Evolutionary conservation across 2,329 filamentous ascomycete species (phyloP).

Genomic region (Aspergillus fumigatus): DNA sequence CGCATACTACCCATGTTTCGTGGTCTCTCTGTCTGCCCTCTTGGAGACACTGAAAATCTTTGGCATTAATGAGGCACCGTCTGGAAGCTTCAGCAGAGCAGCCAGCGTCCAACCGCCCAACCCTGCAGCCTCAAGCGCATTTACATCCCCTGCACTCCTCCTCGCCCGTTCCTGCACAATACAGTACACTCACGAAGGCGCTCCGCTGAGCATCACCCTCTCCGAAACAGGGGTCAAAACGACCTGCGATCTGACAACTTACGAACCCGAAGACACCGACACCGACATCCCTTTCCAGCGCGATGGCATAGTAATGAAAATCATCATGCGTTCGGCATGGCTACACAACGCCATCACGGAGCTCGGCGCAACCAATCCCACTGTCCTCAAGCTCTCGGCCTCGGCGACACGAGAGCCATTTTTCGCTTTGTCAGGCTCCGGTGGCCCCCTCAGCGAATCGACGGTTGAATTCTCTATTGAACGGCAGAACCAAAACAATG

Average conservation of each 20-base stretch:
- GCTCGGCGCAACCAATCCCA: constrained; percentile 63
- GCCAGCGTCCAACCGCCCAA: constrained; percentile 28
- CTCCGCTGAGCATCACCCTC: constrained; percentile 76
- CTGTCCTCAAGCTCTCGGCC: constrained; percentile 64
- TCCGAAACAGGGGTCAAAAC: constrained; percentile 84
- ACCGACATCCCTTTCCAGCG: constrained; percentile 75
- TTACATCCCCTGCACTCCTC: constrained; percentile 76
- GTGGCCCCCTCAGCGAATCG: constrained; percentile 55
- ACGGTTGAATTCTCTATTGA: constrained; percentile 57
- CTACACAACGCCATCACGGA: constrained; percentile 49
- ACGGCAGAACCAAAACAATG: constrained; percentile 24
- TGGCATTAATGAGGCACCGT: constrained; percentile 62
- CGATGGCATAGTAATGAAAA: constrained; percentile 76
- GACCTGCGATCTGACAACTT: constrained; percentile 85
- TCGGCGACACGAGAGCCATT: constrained; percentile 59
- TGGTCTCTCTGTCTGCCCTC: constrained; percentile 79
- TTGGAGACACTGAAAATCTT: constrained; percentile 96
- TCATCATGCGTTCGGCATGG: constrained; percentile 73
- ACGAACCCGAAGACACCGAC: constrained; percentile 62
- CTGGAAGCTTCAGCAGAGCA: constrained; percentile 25
- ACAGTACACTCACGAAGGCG: constrained; percentile 68
- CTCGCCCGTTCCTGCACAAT: constrained; percentile 83
- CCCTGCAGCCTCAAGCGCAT: constrained; percentile 60
- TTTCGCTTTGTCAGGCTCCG: constrained; percentile 66
- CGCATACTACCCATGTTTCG: constrained; percentile 62